These are phyloP conservation scores for Quercus cerris DNA, from an alignment of 306 rosid species.

Conservation along the genomic window DNA sequence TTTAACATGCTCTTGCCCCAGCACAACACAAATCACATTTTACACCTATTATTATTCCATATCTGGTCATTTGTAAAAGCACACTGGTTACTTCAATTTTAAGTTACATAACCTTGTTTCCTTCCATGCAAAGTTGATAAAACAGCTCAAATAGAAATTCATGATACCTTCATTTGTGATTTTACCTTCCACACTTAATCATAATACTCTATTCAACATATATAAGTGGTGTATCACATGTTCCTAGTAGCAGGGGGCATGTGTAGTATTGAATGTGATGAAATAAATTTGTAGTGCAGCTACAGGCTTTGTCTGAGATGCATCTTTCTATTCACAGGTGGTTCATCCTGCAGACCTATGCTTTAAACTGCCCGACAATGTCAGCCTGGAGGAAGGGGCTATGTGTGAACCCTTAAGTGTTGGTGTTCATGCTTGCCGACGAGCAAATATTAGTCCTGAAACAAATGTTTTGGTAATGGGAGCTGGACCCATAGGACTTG, in stretches of 20 bases:
- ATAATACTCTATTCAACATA: background rate
- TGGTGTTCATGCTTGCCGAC: constrained; percentile 90
- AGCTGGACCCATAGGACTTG: constrained; percentile 96
- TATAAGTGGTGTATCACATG: background rate
- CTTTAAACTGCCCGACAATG: constrained; percentile 77
- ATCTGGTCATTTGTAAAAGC: background rate
- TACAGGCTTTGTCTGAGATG: constrained; percentile 7
- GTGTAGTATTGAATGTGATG: background rate
- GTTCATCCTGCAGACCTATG: constrained; percentile 92
- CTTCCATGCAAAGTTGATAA: background rate
- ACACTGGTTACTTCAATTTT: background rate
- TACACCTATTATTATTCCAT: background rate
- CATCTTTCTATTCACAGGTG: constrained; percentile 39
- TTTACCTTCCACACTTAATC: background rate
- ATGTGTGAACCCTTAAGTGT: constrained; percentile 96
- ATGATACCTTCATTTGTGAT: background rate
- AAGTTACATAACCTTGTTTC: background rate
- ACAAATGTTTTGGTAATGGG: constrained; percentile 80
- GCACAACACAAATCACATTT: background rate
- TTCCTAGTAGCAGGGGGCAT: background rate
- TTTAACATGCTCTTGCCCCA: background rate
- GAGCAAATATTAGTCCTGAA: constrained; percentile 81
- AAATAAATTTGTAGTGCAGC: background rate
- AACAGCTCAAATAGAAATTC: background rate
- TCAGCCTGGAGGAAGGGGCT: constrained; percentile 93